Evolutionary conservation across 805 yeast genomes (phyloP).

Genomic region (Candida morakotiae): DNA sequence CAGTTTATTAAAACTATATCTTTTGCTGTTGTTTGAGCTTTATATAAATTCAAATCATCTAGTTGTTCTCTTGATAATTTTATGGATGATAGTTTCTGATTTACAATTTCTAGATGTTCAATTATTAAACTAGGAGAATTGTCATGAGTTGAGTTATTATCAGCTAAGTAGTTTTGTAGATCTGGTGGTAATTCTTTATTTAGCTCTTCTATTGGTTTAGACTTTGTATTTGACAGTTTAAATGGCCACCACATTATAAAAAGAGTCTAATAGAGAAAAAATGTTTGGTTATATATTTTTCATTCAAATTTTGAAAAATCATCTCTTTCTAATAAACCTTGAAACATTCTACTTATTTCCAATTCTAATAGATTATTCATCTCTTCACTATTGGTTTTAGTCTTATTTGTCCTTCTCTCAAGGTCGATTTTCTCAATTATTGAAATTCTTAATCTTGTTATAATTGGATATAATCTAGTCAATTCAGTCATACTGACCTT

Average conservation of each 20-base stretch:
- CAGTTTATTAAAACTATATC: slow-evolving; percentile 33
- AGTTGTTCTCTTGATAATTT: not conserved
- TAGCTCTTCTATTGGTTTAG: slow-evolving; percentile 22
- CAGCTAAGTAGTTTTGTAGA: slow-evolving; percentile 27
- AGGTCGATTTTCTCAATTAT: slow-evolving; percentile 24
- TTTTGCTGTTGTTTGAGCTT: slow-evolving; percentile 20
- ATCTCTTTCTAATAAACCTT: slow-evolving; percentile 33
- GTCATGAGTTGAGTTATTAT: slow-evolving; percentile 1
- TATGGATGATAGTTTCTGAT: not conserved
- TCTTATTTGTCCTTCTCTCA: slow-evolving; percentile 9
- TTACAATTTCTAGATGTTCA: not conserved
- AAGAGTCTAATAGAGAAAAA: not conserved
- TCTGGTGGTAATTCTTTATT: slow-evolving; percentile 31
- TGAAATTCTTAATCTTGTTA: slow-evolving; percentile 27
- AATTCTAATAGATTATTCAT: slow-evolving; percentile 24
- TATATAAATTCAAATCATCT: slow-evolving; percentile 15
- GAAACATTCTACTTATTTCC: slow-evolving; percentile 35
- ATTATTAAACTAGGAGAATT: too few relatives aligned
- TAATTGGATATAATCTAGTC: slow-evolving; percentile 29
- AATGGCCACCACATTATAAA: slow-evolving; percentile 34
- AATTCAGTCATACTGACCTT: slow-evolving; percentile 26
- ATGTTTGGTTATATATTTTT: not conserved
- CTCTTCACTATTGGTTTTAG: not conserved
- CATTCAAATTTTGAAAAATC: not conserved
- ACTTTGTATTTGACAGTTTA: slow-evolving; percentile 8